Base-by-base conservation (phyloP, 116 monocot genomes). In the Zostera marina region DNA sequence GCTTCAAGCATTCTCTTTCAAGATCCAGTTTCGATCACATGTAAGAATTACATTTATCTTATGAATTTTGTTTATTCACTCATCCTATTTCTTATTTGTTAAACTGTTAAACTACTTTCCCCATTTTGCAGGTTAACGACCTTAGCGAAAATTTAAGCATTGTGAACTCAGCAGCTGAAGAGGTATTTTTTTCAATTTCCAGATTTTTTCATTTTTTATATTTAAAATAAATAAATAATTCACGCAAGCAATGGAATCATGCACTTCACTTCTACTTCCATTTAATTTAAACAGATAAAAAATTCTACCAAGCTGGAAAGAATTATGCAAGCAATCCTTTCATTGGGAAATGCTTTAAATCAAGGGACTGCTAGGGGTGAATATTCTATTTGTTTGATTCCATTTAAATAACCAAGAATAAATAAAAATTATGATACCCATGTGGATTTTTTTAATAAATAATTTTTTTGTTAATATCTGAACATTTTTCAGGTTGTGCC, bases 241-340 rank as follows among this genome's bases (percentile, higher is more conserved):
- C n/a, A n/a, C n/a, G n/a, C n/a, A n/a, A n/a, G n/a, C n/a, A n/a
- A n/a, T n/a, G n/a, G n/a, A n/a, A n/a, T n/a, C n/a, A 22, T 73
- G 51, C 10, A 16, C 42, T 38, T 41, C 17, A 8, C 26, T 32
- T 10, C 43, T 5, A 32, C 5, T 32, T 32, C 32, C 32, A 32
- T 32, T 32, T 32, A 32, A 32, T 77, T 44, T 53, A 66, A 60
- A 40, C 79, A 96, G 94, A 71, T 96, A 58, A 82, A 74, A 72
- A 80, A 73, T 69, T 96, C 94, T 53, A 66, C 59, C 47, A 85
- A 85, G 65, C 69, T 96, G 77, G 88, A 82, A 71, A 96, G 89
- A 71, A 78, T 85, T 44, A 96, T 96, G 94, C 88, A 88, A 60
- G 88, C 94, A 52, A 96, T 96, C 82, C 81, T 96, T 62, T 96